A percentile compares a stretch with the other conserved stretches of the same genome.
phyloP scores from a whole-genome alignment of 805 yeast species.

The Yamadazyma ubonensis region DNA sequence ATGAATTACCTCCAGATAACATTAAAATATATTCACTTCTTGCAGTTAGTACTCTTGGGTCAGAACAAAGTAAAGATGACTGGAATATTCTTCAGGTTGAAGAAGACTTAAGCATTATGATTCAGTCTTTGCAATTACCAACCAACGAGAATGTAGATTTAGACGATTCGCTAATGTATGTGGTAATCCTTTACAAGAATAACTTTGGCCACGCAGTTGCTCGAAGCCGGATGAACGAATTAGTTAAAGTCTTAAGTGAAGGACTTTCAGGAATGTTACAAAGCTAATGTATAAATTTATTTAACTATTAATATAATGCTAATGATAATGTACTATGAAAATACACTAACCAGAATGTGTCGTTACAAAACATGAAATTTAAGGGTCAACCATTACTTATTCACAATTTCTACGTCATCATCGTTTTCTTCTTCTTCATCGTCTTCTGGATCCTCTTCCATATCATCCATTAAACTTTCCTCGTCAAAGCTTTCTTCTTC shows the following conservation, averaged over 20 bases:
- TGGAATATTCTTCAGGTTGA: conserved; percentile 24
- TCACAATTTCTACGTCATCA: conserved; percentile 16
- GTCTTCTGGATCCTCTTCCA: conserved; percentile 52
- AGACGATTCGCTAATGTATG: conserved; percentile 20
- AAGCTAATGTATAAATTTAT: conserved; percentile 1
- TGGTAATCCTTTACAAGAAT: conserved; percentile 31
- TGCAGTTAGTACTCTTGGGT: conserved; percentile 24
- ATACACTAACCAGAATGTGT: conserved; percentile 1
- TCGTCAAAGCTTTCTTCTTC: conserved; percentile 48
- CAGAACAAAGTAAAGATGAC: neutral
- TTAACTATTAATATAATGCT: conserved; percentile 8
- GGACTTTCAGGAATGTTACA: conserved; percentile 35
- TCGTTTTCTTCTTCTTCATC: conserved; percentile 64
- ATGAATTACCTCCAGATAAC: conserved; percentile 24
- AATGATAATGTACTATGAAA: conserved; percentile 8
- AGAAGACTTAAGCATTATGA: conserved; percentile 24
- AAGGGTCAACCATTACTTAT: too few relatives aligned
- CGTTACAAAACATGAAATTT: too few relatives aligned
- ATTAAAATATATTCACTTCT: conserved; percentile 35
- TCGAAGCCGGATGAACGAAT: conserved; percentile 34
- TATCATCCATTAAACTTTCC: conserved; percentile 48
- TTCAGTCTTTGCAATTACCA: conserved; percentile 15
- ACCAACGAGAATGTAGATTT: conserved; percentile 1
- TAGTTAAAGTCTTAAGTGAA: conserved; percentile 26
- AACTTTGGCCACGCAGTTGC: conserved; percentile 32